Base-by-base conservation (phyloP, 352 stramenopile genomes). In the Phytophthora lateralis region DNA sequence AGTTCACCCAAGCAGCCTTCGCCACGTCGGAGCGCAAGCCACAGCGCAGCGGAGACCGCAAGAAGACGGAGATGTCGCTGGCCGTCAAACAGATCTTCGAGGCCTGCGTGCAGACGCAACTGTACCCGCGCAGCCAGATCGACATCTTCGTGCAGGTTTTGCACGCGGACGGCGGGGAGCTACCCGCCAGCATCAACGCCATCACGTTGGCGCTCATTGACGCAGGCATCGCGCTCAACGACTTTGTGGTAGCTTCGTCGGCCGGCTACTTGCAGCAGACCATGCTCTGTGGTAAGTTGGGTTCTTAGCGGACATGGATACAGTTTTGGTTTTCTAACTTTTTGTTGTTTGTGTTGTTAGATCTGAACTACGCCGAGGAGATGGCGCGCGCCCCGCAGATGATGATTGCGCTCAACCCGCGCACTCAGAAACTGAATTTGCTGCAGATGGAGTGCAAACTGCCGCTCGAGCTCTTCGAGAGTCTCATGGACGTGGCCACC, bases 91-190 rank as follows among this genome's bases (percentile, higher is more conserved):
- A 97, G 73, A 96, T 96, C 45, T 97, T 98, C 47, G 86, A 96
- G 55, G 85, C 87, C 26, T 95, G 87, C 43, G 90, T 97, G 54
- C 88, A 96, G 75, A 96, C 89, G 49, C 78, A 97, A 44, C 72
- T 97, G 53, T 97, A 97, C 53, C 88, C 90, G 49, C 80, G 87
- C 17, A 97, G 90, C 47, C 90, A 98, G 75, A 97, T 98, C 60
- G 89, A 97, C 61, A 91, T 98, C 21, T 97, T 96, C 30, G 82
- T 97, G 32, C 91, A 97, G 60, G 87, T 98, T 58, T 68, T 97
- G 45, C 89, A 97, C 55, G 82, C 89, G 5, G 92, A 98, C 60
- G 92, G 92, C 30, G 87, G 91, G 11, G 83, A 95, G 57, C 66
- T 97, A n/a, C 69, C 88, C 0, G 88, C 90, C 18, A 92, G 83